Evolutionary conservation across 192 early-diverging fungal genomes (phyloP).

Genomic region (Chytriomyces sp.): DNA sequence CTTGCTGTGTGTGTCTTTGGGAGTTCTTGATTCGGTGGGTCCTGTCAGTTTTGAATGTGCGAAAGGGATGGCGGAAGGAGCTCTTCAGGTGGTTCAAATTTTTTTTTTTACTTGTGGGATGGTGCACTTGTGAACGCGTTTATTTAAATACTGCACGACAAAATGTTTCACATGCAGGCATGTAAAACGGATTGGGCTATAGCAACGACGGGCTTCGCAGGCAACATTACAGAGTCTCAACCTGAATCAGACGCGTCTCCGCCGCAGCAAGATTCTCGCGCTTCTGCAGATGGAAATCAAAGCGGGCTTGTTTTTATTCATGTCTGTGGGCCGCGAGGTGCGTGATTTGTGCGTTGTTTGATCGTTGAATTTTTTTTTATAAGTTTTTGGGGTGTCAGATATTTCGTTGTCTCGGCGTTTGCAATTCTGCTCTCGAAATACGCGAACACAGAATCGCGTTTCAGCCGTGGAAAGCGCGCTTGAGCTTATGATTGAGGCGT

Average conservation of each 20-base stretch:
- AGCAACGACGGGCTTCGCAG: conserved; percentile 36
- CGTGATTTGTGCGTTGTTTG: too few species aligned
- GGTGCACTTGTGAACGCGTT: background rate
- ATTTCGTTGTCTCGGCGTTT: too few species aligned
- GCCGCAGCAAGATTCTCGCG: background rate
- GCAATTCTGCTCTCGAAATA: too few species aligned
- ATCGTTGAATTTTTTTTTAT: too few species aligned
- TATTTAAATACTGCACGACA: background rate
- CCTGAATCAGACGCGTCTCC: background rate
- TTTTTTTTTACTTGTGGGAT: background rate
- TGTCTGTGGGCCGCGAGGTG: conserved; percentile 9
- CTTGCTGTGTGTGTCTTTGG: conserved; percentile 4
- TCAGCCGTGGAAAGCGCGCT: too few species aligned
- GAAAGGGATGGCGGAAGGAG: conserved; percentile 28
- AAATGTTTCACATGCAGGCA: background rate
- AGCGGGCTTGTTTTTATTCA: conserved; percentile 30
- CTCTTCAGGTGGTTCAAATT: background rate
- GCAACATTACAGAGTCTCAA: background rate
- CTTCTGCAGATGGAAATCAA: background rate
- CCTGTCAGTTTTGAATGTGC: conserved; percentile 19
- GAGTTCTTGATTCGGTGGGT: conserved; percentile 13
- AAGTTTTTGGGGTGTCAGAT: too few species aligned
- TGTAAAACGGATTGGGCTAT: conserved; percentile 26
- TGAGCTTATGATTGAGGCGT: too few species aligned
- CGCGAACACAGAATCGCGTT: too few species aligned